Evolutionary conservation across 2,329 filamentous ascomycete species (phyloP).

Genomic region (Penicillium sp.): DNA sequence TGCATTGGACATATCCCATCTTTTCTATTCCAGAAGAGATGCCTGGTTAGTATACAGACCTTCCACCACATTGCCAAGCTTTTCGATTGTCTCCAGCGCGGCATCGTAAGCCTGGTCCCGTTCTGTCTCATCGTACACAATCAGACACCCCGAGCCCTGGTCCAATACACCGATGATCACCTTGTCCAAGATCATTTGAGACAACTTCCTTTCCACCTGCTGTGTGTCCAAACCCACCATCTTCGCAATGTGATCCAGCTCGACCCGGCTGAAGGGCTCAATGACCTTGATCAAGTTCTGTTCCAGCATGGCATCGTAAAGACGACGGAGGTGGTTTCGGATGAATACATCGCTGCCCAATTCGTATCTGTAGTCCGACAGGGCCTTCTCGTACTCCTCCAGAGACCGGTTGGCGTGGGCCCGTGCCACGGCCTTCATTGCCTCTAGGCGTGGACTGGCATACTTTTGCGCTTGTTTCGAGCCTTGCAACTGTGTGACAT

Average conservation of each 20-base stretch:
- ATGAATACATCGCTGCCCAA: conserved; percentile 94
- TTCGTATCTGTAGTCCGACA: conserved; percentile 88
- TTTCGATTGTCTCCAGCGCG: conserved; percentile 91
- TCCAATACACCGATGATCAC: conserved; percentile 97
- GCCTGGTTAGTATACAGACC: conserved; percentile 98
- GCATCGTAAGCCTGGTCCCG: conserved; percentile 92
- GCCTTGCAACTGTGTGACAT: conserved; percentile 90
- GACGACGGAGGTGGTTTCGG: conserved; percentile 87
- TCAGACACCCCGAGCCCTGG: conserved; percentile 94
- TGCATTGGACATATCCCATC: conserved; percentile 25
- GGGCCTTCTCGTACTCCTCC: conserved; percentile 93
- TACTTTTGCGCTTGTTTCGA: conserved; percentile 98
- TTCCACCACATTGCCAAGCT: conserved; percentile 95
- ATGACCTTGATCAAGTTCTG: conserved; percentile 99
- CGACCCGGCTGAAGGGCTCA: conserved; percentile 94
- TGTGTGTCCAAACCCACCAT: conserved; percentile 95
- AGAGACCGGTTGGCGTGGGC: conserved; percentile 93
- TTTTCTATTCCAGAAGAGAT: conserved; percentile 75
- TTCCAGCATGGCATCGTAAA: conserved; percentile 98
- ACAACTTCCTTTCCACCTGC: conserved; percentile 96
- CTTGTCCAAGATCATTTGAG: conserved; percentile 99
- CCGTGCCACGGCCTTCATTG: conserved; percentile 97
- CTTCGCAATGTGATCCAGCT: conserved; percentile 94
- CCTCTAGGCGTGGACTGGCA: conserved; percentile 90
- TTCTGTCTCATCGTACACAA: conserved; percentile 94